Conservation (phyloP, 2,329 filamentous ascomycete genomes). For the Cytospora chrysosperma region DNA sequence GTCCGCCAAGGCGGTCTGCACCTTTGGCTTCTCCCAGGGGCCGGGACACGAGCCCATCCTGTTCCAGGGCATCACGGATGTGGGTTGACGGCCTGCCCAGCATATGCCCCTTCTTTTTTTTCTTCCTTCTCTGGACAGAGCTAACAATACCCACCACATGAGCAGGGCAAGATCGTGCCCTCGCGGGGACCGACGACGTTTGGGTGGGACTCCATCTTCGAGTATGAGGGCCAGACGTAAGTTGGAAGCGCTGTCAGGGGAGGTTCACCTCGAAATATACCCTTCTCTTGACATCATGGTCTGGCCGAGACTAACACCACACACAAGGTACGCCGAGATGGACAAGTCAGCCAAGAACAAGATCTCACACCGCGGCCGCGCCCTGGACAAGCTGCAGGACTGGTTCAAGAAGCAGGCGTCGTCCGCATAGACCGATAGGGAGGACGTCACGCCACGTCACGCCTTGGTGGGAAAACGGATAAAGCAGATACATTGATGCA, state of each 20-base stretch:
- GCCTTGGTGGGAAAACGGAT: background rate
- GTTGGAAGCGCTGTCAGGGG: no score
- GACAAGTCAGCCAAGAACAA: slow-evolving; percentile 82
- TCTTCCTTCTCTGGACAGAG: no score
- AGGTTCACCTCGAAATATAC: no score
- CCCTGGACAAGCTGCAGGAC: slow-evolving; percentile 79
- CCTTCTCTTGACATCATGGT: no score
- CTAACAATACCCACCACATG: background rate
- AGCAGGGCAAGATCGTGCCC: slow-evolving; percentile 73
- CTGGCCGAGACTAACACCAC: background rate
- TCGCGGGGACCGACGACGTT: slow-evolving; percentile 79
- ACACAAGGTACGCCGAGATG: slow-evolving; percentile 91
- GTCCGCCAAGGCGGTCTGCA: slow-evolving; percentile 89
- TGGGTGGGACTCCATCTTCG: slow-evolving; percentile 96
- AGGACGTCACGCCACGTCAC: background rate
- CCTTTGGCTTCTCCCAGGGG: slow-evolving; percentile 87
- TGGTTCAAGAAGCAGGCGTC: slow-evolving; percentile 63
- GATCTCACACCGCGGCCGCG: slow-evolving; percentile 86
- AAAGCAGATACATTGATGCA: background rate
- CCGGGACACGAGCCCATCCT: slow-evolving; percentile 80
- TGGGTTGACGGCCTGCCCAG: slow-evolving; percentile 39
- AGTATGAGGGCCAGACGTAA: slow-evolving; percentile 83
- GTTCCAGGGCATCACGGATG: slow-evolving; percentile 87
- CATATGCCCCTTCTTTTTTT: no score
- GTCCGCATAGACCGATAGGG: background rate